Conservation (phyloP, 192 early-diverging fungal genomes). For the Allomyces macrogynus region DNA sequence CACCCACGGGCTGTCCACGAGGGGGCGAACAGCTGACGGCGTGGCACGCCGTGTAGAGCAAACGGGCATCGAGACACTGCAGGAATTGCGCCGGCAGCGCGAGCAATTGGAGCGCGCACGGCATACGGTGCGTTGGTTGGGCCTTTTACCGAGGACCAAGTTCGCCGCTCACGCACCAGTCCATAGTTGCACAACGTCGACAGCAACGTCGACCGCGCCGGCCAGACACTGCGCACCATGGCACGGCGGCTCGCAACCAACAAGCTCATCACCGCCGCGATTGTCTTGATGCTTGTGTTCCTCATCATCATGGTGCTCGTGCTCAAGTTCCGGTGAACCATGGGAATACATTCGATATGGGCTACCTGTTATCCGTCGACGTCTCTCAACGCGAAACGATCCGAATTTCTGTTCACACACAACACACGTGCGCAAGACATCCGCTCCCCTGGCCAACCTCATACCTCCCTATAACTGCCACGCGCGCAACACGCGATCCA, state of each 20-base stretch:
- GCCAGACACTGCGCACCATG: constrained; percentile 47
- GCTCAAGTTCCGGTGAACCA: constrained; percentile 29
- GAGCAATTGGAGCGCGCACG: constrained; percentile 73
- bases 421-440: too few relatives aligned
- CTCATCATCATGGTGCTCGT: constrained; percentile 71
- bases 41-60: constrained; percentile 24
- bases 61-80: constrained; percentile 64
- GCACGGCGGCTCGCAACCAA: constrained; percentile 65
- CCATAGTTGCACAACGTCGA: constrained; percentile 55
- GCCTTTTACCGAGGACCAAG: too few relatives aligned
- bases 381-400: too few relatives aligned
- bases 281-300: constrained; percentile 58
- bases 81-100: constrained; percentile 61
- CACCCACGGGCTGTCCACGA: background rate
- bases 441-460: too few relatives aligned
- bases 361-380: too few relatives aligned
- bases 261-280: constrained; percentile 67
- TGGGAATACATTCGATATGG: too few relatives aligned
- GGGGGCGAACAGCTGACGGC: too few relatives aligned
- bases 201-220: constrained; percentile 42
- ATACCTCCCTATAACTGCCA: too few relatives aligned
- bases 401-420: too few relatives aligned
- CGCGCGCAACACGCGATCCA: too few relatives aligned
- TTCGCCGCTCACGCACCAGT: constrained; percentile 7
- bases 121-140: constrained; percentile 65